Conservation (phyloP, 495 filamentous ascomycete species). For the Pyrenula massariospora region DNA sequence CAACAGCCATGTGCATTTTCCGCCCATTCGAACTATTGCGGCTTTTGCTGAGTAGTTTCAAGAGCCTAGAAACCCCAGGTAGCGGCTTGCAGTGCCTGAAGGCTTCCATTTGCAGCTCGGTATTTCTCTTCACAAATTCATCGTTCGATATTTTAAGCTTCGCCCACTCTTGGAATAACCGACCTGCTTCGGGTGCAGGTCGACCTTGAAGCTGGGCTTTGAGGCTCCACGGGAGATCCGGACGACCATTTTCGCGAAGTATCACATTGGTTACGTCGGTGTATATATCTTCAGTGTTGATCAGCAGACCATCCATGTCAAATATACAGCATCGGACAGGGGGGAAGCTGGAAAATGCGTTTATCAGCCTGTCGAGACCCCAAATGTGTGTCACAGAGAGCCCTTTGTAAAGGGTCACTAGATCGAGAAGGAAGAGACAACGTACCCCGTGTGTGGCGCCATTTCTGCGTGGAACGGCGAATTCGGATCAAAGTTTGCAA, state of each 20-base stretch:
- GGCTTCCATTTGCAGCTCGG: conserved; percentile 49
- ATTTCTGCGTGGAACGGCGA: too few relatives aligned
- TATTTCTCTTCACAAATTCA: conserved; percentile 47
- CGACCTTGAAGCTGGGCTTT: conserved; percentile 95
- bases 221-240: conserved; percentile 74
- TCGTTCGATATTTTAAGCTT: conserved; percentile 63
- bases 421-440: too few relatives aligned
- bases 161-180: conserved; percentile 72
- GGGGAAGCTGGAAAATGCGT: conserved; percentile 60
- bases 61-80: conserved; percentile 62
- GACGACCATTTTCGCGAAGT: conserved; percentile 58
- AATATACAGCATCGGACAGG: conserved; percentile 88
- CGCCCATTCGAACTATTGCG: conserved; percentile 27
- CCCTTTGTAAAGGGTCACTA: too few relatives aligned
- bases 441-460: too few relatives aligned
- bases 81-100: conserved; percentile 68
- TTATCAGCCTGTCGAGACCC: not conserved
- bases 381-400: too few relatives aligned
- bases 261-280: conserved; percentile 71
- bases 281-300: conserved; percentile 91
- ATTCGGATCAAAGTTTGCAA: too few relatives aligned
- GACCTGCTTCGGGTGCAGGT: conserved; percentile 54
- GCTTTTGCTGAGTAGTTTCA: conserved; percentile 38
- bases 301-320: conserved; percentile 94
- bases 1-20: conserved; percentile 73